Evolutionary conservation across 2,329 filamentous ascomycete species (phyloP).

Genomic region (Clonostachys rosea): DNA sequence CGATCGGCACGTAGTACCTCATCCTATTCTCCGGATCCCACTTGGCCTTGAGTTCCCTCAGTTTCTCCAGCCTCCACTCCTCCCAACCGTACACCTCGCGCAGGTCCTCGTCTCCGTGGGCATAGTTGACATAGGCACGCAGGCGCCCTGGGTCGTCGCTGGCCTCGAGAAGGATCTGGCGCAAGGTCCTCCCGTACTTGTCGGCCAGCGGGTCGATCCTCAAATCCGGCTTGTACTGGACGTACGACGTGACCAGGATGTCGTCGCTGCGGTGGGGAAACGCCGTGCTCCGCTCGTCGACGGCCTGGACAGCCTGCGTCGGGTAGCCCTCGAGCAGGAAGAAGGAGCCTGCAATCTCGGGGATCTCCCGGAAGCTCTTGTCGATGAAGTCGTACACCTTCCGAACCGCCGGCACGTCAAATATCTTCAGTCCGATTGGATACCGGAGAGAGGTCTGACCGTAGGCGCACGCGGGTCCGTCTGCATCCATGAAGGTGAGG

Average conservation of each 20-base stretch:
- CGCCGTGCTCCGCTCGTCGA: constrained; percentile 28
- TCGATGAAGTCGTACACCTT: constrained; percentile 23
- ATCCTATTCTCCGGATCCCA: constrained; percentile 33
- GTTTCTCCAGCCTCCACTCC: constrained; percentile 34
- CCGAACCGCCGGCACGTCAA: constrained; percentile 21
- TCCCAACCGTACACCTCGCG: constrained; percentile 9
- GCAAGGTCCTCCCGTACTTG: constrained; percentile 12
- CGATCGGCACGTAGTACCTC: constrained; percentile 15
- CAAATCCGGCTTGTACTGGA: constrained; percentile 16
- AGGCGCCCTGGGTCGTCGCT: constrained; percentile 12
- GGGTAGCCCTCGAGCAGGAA: constrained; percentile 53
- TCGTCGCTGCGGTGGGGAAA: constrained; percentile 40
- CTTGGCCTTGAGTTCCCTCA: constrained; percentile 36
- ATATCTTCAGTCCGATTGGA: constrained; percentile 34
- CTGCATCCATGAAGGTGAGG: constrained; percentile 33
- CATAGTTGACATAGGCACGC: constrained; percentile 42
- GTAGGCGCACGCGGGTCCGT: constrained; percentile 30
- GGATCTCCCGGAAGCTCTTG: constrained; percentile 17
- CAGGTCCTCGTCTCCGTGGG: constrained; percentile 31
- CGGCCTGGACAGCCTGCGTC: constrained; percentile 30
- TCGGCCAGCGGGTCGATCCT: constrained; percentile 1
- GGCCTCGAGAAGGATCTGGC: constrained; percentile 25
- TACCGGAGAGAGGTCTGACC: constrained; percentile 33
- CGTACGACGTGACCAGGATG: constrained; percentile 25
- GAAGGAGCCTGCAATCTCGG: constrained; percentile 22